These are phyloP conservation scores for Choiromyces venosus DNA, from an alignment of 495 filamentous ascomycete species.

Conservation along the genomic window DNA sequence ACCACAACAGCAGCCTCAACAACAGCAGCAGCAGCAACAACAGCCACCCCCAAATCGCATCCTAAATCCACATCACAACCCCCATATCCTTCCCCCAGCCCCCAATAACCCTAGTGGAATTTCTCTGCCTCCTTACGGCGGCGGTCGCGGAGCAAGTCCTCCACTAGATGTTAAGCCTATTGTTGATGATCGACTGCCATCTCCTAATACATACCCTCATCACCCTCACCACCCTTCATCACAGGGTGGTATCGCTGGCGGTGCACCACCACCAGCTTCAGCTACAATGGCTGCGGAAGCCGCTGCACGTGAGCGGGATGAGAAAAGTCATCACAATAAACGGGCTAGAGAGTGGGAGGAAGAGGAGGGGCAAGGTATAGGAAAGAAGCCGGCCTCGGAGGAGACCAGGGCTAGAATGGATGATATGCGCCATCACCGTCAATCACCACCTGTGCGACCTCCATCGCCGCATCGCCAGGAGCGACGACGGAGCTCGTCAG, in stretches of 20 bases:
- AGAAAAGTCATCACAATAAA: conserved; percentile 57
- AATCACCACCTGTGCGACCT: conserved; percentile 54
- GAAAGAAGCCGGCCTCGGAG: conserved; percentile 80
- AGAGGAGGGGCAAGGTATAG: conserved; percentile 53
- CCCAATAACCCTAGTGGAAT: conserved; percentile 46
- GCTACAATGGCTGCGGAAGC: conserved; percentile 69
- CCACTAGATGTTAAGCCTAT: conserved; percentile 78
- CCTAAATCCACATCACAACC: conserved; percentile 56
- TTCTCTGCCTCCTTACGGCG: conserved; percentile 45
- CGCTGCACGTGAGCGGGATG: conserved; percentile 70
- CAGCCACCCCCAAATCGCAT: conserved; percentile 54
- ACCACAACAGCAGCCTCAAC: conserved; percentile 50
- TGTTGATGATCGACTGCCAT: conserved; percentile 76
- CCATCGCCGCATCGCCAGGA: conserved; percentile 61
- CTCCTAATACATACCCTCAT: conserved; percentile 60
- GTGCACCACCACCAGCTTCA: conserved; percentile 66
- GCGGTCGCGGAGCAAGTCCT: conserved; percentile 57
- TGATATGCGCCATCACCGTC: conserved; percentile 70
- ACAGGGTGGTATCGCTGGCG: conserved; percentile 65
- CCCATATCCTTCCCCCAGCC: conserved; percentile 52
- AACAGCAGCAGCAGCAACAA: conserved; percentile 55
- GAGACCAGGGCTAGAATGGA: conserved; percentile 81
- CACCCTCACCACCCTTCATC: conserved; percentile 69
- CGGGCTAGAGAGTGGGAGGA: conserved; percentile 87
- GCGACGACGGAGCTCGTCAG: conserved; percentile 72